Conservation (phyloP, 2,329 filamentous ascomycete species). For the Trichoderma gracile region DNA sequence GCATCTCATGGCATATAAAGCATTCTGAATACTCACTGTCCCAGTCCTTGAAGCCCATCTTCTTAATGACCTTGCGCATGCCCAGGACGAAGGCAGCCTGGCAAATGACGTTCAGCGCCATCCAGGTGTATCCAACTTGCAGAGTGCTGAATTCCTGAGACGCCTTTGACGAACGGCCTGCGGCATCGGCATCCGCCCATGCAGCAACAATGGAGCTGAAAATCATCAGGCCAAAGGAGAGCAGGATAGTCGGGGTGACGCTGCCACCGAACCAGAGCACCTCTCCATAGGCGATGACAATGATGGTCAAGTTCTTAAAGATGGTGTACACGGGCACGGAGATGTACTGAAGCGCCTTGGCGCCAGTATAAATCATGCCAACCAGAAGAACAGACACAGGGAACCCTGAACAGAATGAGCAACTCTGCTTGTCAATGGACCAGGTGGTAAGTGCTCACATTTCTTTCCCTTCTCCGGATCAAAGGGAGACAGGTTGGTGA, state of each 20-base stretch:
- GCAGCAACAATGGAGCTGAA: constrained; percentile 91
- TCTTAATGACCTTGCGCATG: constrained; percentile 98
- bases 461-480: constrained; percentile 87
- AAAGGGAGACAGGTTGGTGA: constrained; percentile 79
- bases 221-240: constrained; percentile 97
- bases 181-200: constrained; percentile 94
- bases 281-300: constrained; percentile 97
- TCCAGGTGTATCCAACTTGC: constrained; percentile 96
- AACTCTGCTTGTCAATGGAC: not conserved
- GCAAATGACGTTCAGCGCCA: constrained; percentile 95
- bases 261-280: constrained; percentile 97
- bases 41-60: constrained; percentile 99
- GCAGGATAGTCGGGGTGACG: constrained; percentile 81
- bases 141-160: constrained; percentile 80
- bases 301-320: constrained; percentile 99
- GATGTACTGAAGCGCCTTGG: constrained; percentile 92
- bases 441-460: constrained; percentile 60
- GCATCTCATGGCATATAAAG: not conserved
- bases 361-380: constrained; percentile 98
- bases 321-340: constrained; percentile 99
- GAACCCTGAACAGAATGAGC: constrained; percentile 67
- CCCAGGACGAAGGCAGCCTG: constrained; percentile 84
- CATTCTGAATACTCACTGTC: constrained; percentile 80
- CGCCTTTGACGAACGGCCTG: constrained; percentile 64
- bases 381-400: constrained; percentile 93